Percentiles rank a stretch among this genome's conserved stretches.
phyloP scores from a whole-genome alignment of 1,284 basidiomycete genomes.

The Trichosporon ovoides region DNA sequence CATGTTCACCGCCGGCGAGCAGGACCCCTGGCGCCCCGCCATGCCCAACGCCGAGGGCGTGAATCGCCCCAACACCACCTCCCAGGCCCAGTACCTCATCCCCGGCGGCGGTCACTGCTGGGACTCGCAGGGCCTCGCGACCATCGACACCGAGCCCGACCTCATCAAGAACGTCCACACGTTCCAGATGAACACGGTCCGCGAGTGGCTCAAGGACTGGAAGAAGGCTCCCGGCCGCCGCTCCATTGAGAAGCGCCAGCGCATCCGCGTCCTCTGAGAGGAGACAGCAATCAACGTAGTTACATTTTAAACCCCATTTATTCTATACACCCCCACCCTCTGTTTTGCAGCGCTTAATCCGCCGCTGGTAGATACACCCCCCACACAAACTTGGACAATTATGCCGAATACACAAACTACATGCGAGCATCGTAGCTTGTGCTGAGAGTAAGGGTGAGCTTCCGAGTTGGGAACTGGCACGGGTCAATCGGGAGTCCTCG shows the following conservation, averaged over 20 bases:
- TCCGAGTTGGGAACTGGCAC: too few species aligned
- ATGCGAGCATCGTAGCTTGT: too few species aligned
- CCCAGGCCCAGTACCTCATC: background rate
- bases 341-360: too few species aligned
- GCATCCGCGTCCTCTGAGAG: background rate
- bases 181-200: conserved; percentile 75
- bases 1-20: conserved; percentile 60
- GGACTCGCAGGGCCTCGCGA: background rate
- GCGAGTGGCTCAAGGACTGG: conserved; percentile 70
- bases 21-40: conserved; percentile 86
- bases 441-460: too few species aligned
- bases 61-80: background rate
- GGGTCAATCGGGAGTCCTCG: too few species aligned
- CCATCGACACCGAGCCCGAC: conserved; percentile 59
- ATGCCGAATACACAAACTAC: too few species aligned
- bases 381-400: too few species aligned
- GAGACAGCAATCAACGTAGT: too few species aligned
- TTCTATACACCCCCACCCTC: too few species aligned
- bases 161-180: conserved; percentile 75
- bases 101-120: conserved; percentile 4
- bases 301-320: too few species aligned
- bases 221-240: conserved; percentile 20
- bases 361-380: too few species aligned
- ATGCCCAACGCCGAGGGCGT: conserved; percentile 1
- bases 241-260: background rate